phyloP scores from a whole-genome alignment of 164 flowering plant genomes.

The Akebia trifoliata region DNA sequence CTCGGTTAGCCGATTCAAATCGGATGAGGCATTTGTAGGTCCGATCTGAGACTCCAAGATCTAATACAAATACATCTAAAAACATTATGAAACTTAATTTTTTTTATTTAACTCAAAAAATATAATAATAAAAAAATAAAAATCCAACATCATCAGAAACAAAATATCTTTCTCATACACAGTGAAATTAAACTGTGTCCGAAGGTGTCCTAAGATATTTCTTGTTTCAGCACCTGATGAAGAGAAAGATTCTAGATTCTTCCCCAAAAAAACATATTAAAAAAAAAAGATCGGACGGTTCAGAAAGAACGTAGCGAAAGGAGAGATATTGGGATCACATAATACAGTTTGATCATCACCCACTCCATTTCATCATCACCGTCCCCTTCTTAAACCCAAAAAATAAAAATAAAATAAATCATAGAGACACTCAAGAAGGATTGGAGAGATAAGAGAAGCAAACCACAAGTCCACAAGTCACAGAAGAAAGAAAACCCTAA shows the following conservation, averaged over 20 bases:
- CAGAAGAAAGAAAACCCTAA: not conserved
- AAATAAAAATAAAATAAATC: not conserved
- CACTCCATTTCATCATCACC: conserved; percentile 22
- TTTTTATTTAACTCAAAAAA: not conserved
- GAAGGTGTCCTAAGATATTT: conserved; percentile 46
- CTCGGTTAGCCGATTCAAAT: no score
- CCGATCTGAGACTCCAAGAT: no score
- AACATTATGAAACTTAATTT: not conserved
- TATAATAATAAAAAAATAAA: not conserved
- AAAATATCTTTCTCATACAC: conserved; percentile 31
- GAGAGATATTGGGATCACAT: conserved; percentile 16
- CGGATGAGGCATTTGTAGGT: no score
- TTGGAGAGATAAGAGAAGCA: no score
- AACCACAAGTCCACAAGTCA: not conserved
- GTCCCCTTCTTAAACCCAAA: conserved; percentile 5
- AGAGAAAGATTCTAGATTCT: not conserved
- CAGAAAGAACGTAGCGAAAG: conserved; percentile 45
- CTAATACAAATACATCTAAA: no score
- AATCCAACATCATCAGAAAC: conserved; percentile 25
- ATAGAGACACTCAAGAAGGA: not conserved
- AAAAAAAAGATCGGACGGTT: conserved; percentile 6
- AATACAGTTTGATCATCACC: conserved; percentile 19
- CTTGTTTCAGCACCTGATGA: conserved; percentile 27
- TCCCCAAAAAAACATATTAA: not conserved
- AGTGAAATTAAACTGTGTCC: conserved; percentile 32